Conservation (phyloP, 2,329 filamentous ascomycete species). For the Pseudogymnoascus sp. region DNA sequence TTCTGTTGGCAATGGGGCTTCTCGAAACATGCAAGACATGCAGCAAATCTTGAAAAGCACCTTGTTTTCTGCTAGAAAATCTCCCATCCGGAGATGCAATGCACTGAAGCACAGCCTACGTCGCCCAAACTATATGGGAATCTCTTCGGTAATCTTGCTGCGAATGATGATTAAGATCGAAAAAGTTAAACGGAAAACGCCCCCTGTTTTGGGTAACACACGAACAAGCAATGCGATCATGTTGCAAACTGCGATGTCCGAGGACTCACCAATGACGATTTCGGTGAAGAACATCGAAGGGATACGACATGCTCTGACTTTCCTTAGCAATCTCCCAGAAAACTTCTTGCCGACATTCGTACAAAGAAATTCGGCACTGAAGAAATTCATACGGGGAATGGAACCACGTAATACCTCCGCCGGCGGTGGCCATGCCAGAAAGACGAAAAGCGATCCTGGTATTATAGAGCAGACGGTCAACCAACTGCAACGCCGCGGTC, state of each 20-base stretch:
- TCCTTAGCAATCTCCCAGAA: not conserved
- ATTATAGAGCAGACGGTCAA: not conserved
- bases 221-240: not conserved
- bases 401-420: not conserved
- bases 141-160: not conserved
- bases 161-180: not conserved
- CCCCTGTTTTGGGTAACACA: not conserved
- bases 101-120: not conserved
- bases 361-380: not conserved
- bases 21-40: not conserved
- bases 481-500: not conserved
- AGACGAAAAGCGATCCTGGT: not conserved
- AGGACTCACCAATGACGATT: not conserved
- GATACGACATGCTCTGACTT: not conserved
- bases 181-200: not conserved
- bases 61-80: not conserved
- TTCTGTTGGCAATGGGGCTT: not conserved
- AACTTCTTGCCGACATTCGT: not conserved
- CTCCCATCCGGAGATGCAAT: no score
- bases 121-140: not conserved
- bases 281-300: slow-evolving; percentile 4
- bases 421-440: no score
- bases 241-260: not conserved
- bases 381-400: not conserved
- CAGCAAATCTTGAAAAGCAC: not conserved